These are phyloP conservation scores for Mycena galopus DNA, from an alignment of 768 basidiomycete species.

Conservation along the genomic window DNA sequence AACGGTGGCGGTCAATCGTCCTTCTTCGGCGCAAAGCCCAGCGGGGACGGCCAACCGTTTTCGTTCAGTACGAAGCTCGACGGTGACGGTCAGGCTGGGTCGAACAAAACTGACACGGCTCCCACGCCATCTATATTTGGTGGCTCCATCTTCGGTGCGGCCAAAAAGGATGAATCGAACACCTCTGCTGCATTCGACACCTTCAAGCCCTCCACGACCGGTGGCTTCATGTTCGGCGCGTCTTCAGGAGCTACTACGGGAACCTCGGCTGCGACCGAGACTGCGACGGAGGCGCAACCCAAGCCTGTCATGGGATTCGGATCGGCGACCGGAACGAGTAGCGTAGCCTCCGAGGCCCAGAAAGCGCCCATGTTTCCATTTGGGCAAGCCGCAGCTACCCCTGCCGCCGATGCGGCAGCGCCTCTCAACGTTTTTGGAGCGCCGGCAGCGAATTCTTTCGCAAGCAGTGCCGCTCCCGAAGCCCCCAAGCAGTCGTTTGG, in stretches of 20 bases:
- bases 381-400: constrained; percentile 36
- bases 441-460: constrained; percentile 31
- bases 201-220: constrained; percentile 25
- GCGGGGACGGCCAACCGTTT: constrained; percentile 16
- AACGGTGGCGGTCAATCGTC: constrained; percentile 7
- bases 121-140: constrained; percentile 15
- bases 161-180: constrained; percentile 30
- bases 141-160: constrained; percentile 22
- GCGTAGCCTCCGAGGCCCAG: constrained; percentile 37
- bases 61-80: constrained; percentile 16
- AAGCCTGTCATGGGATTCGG: constrained; percentile 26
- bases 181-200: constrained; percentile 24
- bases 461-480: constrained; percentile 41
- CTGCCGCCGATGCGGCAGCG: constrained; percentile 32
- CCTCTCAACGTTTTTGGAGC: constrained; percentile 38
- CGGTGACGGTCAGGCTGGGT: not conserved
- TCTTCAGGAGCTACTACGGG: not conserved
- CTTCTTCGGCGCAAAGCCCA: constrained; percentile 17
- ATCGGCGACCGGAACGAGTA: constrained; percentile 23
- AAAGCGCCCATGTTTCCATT: constrained; percentile 54
- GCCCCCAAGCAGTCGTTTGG: constrained; percentile 58
- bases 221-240: constrained; percentile 30
- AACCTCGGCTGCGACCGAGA: not conserved
- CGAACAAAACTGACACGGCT: not conserved
- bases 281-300: constrained; percentile 8